Evolutionary conservation across 2,329 filamentous ascomycete species (phyloP).

Genomic region (Stachybotrys elegans): DNA sequence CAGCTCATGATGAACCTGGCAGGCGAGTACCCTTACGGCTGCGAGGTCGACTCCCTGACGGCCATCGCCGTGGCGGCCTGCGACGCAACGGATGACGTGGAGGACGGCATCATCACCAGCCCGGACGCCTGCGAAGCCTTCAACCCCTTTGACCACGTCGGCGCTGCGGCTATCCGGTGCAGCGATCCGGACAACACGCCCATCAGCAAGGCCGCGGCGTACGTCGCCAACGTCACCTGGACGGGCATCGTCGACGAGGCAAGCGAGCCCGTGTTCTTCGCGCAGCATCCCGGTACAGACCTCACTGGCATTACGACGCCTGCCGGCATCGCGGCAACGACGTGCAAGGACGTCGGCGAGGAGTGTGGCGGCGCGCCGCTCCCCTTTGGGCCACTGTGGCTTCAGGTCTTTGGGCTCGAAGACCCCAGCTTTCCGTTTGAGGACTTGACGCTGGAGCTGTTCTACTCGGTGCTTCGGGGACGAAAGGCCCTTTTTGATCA

Average conservation of each 20-base stretch:
- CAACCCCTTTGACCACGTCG: background rate
- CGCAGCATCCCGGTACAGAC: background rate
- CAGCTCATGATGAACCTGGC: background rate
- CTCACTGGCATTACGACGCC: slow-evolving; percentile 1
- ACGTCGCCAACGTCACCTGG: background rate
- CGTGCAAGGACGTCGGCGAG: background rate
- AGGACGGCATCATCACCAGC: background rate
- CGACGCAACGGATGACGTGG: background rate
- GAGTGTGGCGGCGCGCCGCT: background rate
- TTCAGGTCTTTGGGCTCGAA: background rate
- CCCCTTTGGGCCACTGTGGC: background rate
- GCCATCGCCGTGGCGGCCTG: background rate
- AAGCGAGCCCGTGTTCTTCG: background rate
- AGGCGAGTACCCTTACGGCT: background rate
- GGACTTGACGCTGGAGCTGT: background rate
- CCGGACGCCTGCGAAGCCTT: background rate
- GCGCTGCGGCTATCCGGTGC: background rate
- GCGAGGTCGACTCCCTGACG: background rate
- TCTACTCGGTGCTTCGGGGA: background rate
- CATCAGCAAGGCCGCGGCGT: background rate
- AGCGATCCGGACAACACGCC: background rate
- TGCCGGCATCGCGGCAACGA: slow-evolving; percentile 1
- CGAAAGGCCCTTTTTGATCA: background rate
- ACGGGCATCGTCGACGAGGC: slow-evolving; percentile 1
- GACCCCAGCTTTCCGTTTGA: background rate